phyloP scores from a whole-genome alignment of 1,139 yeast species.

The Suhomyces bokatorum region DNA sequence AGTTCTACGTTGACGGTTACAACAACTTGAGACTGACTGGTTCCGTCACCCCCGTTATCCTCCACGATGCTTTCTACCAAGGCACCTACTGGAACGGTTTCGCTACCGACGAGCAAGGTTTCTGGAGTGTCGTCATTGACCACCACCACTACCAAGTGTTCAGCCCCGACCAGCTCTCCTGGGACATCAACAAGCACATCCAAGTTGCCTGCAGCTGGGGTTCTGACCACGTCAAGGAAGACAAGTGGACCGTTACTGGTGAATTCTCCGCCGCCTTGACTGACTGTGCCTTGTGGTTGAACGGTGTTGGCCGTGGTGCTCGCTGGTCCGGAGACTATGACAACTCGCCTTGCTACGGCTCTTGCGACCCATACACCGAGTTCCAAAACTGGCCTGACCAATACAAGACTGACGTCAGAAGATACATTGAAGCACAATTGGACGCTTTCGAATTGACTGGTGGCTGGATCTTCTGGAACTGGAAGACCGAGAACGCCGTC shows the following conservation, averaged over 20 bases:
- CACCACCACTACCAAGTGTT: constrained; percentile 95
- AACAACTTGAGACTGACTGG: constrained; percentile 47
- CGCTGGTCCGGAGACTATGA: constrained; percentile 75
- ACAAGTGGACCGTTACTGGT: constrained; percentile 78
- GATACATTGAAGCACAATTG: constrained; percentile 83
- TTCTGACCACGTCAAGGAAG: constrained; percentile 46
- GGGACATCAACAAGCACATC: constrained; percentile 62
- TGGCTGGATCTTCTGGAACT: constrained; percentile 94
- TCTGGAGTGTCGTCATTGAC: constrained; percentile 74
- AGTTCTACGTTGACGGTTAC: constrained; percentile 61
- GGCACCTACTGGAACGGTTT: constrained; percentile 60
- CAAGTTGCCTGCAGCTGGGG: constrained; percentile 66
- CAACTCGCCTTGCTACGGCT: constrained; percentile 53
- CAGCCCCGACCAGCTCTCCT: constrained; percentile 56
- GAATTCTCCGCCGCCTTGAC: constrained; percentile 96
- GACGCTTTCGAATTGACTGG: constrained; percentile 70
- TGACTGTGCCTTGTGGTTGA: constrained; percentile 89
- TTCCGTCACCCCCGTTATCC: constrained; percentile 52
- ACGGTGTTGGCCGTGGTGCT: constrained; percentile 88
- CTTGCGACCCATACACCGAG: constrained; percentile 62
- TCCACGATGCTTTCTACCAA: constrained; percentile 77
- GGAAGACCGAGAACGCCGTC: constrained; percentile 79
- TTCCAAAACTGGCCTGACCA: constrained; percentile 60
- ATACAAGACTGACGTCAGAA: constrained; percentile 59
- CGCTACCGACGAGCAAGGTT: constrained; percentile 39